Percentiles rank a stretch among this genome's conserved stretches.
Conservation (phyloP, 305 asterid genomes). For the Plantago coronopus region DNA sequence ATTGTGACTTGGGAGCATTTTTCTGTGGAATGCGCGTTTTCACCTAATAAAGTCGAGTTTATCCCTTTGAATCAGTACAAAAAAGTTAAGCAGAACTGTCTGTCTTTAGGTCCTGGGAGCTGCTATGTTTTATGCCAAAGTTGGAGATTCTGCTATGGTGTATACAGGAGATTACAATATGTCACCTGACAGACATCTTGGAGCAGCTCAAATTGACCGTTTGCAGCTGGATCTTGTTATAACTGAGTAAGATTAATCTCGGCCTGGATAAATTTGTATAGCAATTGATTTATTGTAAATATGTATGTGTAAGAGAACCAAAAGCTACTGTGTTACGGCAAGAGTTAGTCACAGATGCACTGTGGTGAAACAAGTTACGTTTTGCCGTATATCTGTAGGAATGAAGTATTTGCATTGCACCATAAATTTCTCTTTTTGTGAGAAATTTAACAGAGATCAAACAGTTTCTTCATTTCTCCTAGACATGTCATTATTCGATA, state of each 20-base stretch:
- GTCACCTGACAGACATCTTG: slow-evolving; percentile 95
- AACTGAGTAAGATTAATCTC: slow-evolving; percentile 57
- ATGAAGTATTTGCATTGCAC: slow-evolving; percentile 1
- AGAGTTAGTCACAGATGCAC: not conserved
- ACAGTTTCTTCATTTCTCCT: not conserved
- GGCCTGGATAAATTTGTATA: not conserved
- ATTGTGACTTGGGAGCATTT: slow-evolving; percentile 7
- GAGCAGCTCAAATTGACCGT: slow-evolving; percentile 91
- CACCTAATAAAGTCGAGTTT: not conserved
- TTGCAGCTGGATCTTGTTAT: slow-evolving; percentile 80
- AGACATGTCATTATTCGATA: not conserved
- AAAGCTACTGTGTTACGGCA: not conserved
- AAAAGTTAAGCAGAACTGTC: slow-evolving; percentile 9
- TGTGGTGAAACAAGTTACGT: not conserved
- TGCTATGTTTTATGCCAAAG: slow-evolving; percentile 95
- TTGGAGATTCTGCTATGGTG: slow-evolving; percentile 78
- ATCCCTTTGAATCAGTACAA: slow-evolving; percentile 3
- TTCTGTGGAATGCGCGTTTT: slow-evolving; percentile 11
- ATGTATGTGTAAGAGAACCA: not conserved
- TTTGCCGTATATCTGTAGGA: not conserved
- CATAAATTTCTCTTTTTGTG: not conserved
- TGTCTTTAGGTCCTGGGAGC: slow-evolving; percentile 81
- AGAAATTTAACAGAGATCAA: not conserved
- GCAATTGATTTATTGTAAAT: not conserved
- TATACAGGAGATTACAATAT: slow-evolving; percentile 94